Base-by-base conservation (phyloP, 2,329 filamentous ascomycete species). In the Sporothrix humicola region DNA sequence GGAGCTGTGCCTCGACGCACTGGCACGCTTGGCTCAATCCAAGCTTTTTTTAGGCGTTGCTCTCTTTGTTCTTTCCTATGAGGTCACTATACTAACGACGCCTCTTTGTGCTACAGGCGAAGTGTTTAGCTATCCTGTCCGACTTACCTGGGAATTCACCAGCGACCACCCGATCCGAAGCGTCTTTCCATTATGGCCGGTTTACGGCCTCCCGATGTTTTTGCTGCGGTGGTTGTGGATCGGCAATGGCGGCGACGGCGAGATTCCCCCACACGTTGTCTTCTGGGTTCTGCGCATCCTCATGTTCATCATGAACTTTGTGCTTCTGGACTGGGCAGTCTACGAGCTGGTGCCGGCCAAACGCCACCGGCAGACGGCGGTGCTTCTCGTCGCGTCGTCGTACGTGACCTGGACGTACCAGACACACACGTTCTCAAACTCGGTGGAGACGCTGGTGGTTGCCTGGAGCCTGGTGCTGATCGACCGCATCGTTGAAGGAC, bases 371-470 rank as follows among this genome's bases (percentile, higher is more conserved):
- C 89, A 89, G 77, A 85, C 92, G 72, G 93, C 94, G 10, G 89
- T 97, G 61, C 86, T 97, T 63, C 87, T 99, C 73, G 92, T 98
- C 75, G 94, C 95, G 63, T 98, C 95, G 42, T 98, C 94, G 37
- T 99, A 98, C 83, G 95, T 98, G 78, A 99, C 96, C 66, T 99
- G 96, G 95, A 98, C 95, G 61, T 97, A 95, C 83, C 96, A 99
- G 83, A 96, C 94, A 20, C 96, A 99, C 83, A 98, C 96, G 13
- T 98, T 99, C 82, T 98, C 95, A 76, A 99, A 99, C 83, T 97
- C 95, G 75, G 88, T 98, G 77, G 96, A 99, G 84, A 98, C 96
- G 2, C 85, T 99, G 78, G 88, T 95, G 69, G 94, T 99, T 70
- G 89, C 93, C 72, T 99, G 96, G 96, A 95, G 93, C 79, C 84